Evolutionary conservation across 306 rosid genomes (phyloP).

Genomic region (Lathyrus aphaca): DNA sequence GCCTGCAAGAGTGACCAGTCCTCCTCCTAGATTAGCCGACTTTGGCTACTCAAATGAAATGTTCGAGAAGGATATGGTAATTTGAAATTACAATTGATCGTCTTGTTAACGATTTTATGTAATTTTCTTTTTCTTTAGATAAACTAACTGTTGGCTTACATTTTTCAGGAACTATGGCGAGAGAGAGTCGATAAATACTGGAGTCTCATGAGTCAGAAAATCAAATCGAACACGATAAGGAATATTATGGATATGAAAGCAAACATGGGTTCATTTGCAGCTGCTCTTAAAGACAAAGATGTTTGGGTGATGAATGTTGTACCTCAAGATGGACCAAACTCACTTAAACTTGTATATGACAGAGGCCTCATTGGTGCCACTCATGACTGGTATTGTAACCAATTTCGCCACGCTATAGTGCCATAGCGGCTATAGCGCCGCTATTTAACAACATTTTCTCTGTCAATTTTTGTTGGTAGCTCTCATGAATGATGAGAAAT

Average conservation of each 20-base stretch:
- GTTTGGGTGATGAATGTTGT: slow-evolving; percentile 99
- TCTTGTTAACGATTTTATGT: slow-evolving; percentile 27
- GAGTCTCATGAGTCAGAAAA: slow-evolving; percentile 74
- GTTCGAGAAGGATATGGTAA: slow-evolving; percentile 90
- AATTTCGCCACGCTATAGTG: background rate
- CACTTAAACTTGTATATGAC: slow-evolving; percentile 85
- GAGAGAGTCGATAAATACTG: slow-evolving; percentile 82
- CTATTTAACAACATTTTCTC: slow-evolving; percentile 15
- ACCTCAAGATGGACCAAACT: slow-evolving; percentile 81
- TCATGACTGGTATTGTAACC: slow-evolving; percentile 73
- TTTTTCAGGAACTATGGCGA: slow-evolving; percentile 78
- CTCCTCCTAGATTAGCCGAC: slow-evolving; percentile 94
- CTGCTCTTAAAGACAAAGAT: slow-evolving; percentile 80
- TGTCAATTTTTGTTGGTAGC: slow-evolving; percentile 11
- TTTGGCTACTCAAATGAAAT: slow-evolving; percentile 85
- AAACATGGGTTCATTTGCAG: slow-evolving; percentile 85
- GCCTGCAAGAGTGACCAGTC: slow-evolving; percentile 85
- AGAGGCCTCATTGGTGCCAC: slow-evolving; percentile 87
- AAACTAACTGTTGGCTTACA: slow-evolving; percentile 15
- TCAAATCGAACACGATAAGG: slow-evolving; percentile 66
- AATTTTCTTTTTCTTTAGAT: background rate
- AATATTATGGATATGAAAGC: slow-evolving; percentile 98
- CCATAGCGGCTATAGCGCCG: background rate
- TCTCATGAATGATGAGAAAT: slow-evolving; percentile 23
- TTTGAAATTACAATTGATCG: slow-evolving; percentile 26